Conservation (phyloP, 805 yeast species). For the Pichia eremophila region DNA sequence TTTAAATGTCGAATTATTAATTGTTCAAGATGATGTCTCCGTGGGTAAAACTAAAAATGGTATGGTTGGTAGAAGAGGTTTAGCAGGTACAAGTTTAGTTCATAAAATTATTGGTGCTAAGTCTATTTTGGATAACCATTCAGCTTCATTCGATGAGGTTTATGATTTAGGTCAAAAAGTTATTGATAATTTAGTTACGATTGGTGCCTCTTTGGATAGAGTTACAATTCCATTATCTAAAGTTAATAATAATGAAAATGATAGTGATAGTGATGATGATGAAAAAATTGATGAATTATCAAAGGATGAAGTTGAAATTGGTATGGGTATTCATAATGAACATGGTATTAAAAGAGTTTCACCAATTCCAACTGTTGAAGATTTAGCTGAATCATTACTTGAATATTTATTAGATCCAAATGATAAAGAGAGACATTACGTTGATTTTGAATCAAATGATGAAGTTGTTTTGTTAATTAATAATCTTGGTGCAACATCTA, state of each 20-base stretch:
- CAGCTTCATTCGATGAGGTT: conserved; percentile 41
- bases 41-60: conserved; percentile 87
- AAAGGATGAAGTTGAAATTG: conserved; percentile 69
- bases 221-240: conserved; percentile 72
- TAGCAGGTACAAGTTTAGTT: conserved; percentile 83
- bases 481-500: conserved; percentile 85
- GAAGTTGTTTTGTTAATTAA: conserved; percentile 71
- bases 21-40: conserved; percentile 88
- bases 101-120: conserved; percentile 79
- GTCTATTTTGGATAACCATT: conserved; percentile 23
- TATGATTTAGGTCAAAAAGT: conserved; percentile 51
- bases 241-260: not conserved
- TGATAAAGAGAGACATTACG: conserved; percentile 77
- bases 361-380: conserved; percentile 64
- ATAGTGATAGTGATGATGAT: conserved; percentile 26
- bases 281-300: conserved; percentile 33
- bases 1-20: conserved; percentile 57
- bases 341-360: conserved; percentile 64
- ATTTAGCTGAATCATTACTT: conserved; percentile 49
- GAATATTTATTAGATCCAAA: conserved; percentile 48
- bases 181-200: conserved; percentile 63
- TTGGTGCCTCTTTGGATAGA: conserved; percentile 85
- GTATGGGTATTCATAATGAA: conserved; percentile 94
- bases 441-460: conserved; percentile 44
- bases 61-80: conserved; percentile 88